Base-by-base conservation (phyloP, 257 asterid genomes). In the Oldenlandia corymbosa region DNA sequence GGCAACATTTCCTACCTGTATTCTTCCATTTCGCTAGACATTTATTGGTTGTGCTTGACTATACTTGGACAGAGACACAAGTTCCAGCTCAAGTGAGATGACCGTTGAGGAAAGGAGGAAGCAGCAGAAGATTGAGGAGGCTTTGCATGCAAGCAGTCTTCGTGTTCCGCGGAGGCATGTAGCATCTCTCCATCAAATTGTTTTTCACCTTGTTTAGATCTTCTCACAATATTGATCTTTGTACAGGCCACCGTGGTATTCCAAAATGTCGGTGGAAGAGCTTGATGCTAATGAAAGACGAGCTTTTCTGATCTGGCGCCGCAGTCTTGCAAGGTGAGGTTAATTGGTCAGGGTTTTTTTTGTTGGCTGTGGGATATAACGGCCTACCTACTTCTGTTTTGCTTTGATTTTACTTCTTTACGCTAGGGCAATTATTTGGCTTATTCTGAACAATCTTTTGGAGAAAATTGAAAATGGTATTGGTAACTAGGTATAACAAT, bases 281-380 rank as follows among this genome's bases (percentile, higher is more conserved):
- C 96, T 93, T 68, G 97, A 93, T 69, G 76, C 78, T 64, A 93
- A 79, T 58, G 99, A 93, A 64, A 79, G 76, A 39, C 76, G 76
- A 74, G 88, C 97, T 60, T 93, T 93, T 71, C 82, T 90, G 41
- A 86, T 80, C 76, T 93, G 97, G 97, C 96, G 99, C 37, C 95
- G 97, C 66, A 85, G 46, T 71, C 96, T 93, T 81, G 99, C 90
- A 62, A 84, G 91, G 99, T 92, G 57, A 74, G 88, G 65, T 47
- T 58, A 34, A 31, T 68, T 34, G 30, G 7, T 46, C 23, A 26
- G 24, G 14, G 32, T n/a, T n/a, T 41, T 55, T 10, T 62, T 48
- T 13, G 41, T 13, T 60, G 32, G 64, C 14, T 0, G 13, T 4
- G 49, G 28, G 48, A 23, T 27, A 16, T 41, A 24, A 26, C 32